Evolutionary conservation across 2,329 filamentous ascomycete genomes (phyloP), one percentile per base, ranked within the genome.

Genomic region (Hypoxylon sp.): DNA sequence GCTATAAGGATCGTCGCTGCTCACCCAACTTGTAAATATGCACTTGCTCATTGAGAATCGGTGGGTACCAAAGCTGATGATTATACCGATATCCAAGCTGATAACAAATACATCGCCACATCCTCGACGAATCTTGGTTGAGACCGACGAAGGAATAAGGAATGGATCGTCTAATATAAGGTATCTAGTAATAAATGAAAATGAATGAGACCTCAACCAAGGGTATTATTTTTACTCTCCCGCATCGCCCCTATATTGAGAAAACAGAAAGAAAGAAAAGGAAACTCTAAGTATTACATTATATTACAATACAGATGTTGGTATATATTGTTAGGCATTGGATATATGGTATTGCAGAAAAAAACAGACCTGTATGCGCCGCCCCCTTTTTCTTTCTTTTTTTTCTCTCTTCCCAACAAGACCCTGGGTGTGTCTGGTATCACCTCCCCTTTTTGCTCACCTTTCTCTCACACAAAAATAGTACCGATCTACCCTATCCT

Each of bases 221-320:
- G 33, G 44, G 33, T 57, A 64, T 64, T 56, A 31, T 42, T 66
- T 51, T 61, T 20, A 31, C 20, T 61, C 4, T 40, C 31, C 46
- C 17, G n/a, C 33, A 40, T 27, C 17, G 14, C 44, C 13, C 20
- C 35, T 57, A n/a, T 42, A 30, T 22, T 25, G 27, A 37, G 2
- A 20, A 20, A 20, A 20, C n/a, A n/a, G n/a, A 30, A n/a, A 22
- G 2, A 5, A 22, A 22, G 13, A 31, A 11, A 8, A 17, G 20
- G 25, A 51, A 11, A 40, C 13, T 57, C 44, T 61, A 63, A 49
- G 3, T 20, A 58, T 61, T 66, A 66, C 54, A 58, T 37, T 40
- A 55, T 27, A 51, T 33, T 46, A 56, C 31, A 57, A 7, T 48
- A 58, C 25, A 59, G 27, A 53, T 51, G 25, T 49, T 50, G 31